A percentile compares a stretch with the other conserved stretches of the same genome.
These are phyloP conservation scores for Craterostigma plantagineum DNA, from an alignment of 257 asterid species.

Conservation along the genomic window DNA sequence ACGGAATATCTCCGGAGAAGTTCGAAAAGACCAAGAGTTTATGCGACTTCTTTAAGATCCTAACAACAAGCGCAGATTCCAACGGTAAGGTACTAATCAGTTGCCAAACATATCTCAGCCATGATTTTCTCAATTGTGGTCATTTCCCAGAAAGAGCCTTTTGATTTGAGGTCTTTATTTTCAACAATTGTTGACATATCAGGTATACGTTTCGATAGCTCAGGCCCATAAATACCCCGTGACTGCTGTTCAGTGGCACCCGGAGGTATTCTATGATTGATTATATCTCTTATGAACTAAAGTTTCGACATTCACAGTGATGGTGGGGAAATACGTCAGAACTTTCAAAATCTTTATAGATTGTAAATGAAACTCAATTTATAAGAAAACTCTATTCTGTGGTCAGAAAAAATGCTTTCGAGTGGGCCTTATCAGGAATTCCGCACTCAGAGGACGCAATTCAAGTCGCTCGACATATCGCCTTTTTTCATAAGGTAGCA, in stretches of 20 bases:
- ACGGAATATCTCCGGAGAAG: slow-evolving; percentile 70
- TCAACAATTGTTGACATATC: slow-evolving; percentile 3
- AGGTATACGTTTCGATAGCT: slow-evolving; percentile 80
- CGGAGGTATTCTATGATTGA: slow-evolving; percentile 43
- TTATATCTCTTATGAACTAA: too few species aligned
- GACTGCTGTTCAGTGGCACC: slow-evolving; percentile 91
- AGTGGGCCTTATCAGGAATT: slow-evolving; percentile 73
- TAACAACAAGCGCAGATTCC: slow-evolving; percentile 61
- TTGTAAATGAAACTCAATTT: too few species aligned
- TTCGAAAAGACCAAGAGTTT: slow-evolving; percentile 26
- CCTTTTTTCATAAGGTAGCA: slow-evolving; percentile 62
- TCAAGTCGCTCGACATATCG: slow-evolving; percentile 84
- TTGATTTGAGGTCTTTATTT: too few species aligned
- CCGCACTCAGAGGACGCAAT: slow-evolving; percentile 95
- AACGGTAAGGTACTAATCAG: slow-evolving; percentile 35
- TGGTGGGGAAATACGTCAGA: too few species aligned
- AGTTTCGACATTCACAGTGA: too few species aligned
- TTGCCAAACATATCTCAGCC: neutral
- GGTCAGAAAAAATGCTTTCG: slow-evolving; percentile 89
- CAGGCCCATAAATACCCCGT: slow-evolving; percentile 64
- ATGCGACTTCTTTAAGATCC: slow-evolving; percentile 46
- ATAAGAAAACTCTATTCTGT: neutral
- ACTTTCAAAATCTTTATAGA: too few species aligned
- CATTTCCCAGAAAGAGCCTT: too few species aligned
- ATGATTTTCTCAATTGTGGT: too few species aligned